Evolutionary conservation across 257 asterid species (phyloP).

Genomic region (Solanum clarkiae): DNA sequence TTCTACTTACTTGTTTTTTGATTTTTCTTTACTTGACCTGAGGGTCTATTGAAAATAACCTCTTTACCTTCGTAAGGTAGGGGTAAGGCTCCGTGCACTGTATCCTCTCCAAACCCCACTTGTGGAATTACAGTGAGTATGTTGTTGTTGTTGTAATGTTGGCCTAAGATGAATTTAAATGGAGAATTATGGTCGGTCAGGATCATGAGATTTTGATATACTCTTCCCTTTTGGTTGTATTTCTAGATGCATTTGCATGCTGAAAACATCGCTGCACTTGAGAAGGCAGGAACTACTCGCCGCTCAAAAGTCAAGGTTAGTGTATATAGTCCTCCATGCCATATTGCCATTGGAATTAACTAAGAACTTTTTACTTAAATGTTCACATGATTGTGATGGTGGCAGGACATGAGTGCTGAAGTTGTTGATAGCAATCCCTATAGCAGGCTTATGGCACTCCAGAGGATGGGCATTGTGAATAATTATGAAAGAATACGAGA

Average conservation of each 20-base stretch:
- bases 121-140: too few species aligned
- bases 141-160: too few species aligned
- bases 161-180: neutral
- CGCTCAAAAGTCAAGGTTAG: conserved; percentile 75
- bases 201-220: neutral
- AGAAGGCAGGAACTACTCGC: conserved; percentile 27
- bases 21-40: too few species aligned
- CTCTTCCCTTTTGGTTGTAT: neutral
- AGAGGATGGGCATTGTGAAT: conserved; percentile 95
- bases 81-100: too few species aligned
- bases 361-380: neutral
- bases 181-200: neutral
- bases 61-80: too few species aligned
- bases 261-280: conserved; percentile 32
- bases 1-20: too few species aligned
- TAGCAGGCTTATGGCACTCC: conserved; percentile 99
- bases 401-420: conserved; percentile 86
- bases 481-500: conserved; percentile 84
- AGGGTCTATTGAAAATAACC: too few species aligned
- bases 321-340: neutral
- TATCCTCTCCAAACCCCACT: too few species aligned
- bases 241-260: conserved; percentile 48
- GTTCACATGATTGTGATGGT: neutral
- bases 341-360: neutral
- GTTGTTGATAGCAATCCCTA: conserved; percentile 96